Evolutionary conservation across 352 stramenopile genomes (phyloP), one percentile per base, ranked within the genome.

Genomic region (Elongisporangium senticosum): DNA sequence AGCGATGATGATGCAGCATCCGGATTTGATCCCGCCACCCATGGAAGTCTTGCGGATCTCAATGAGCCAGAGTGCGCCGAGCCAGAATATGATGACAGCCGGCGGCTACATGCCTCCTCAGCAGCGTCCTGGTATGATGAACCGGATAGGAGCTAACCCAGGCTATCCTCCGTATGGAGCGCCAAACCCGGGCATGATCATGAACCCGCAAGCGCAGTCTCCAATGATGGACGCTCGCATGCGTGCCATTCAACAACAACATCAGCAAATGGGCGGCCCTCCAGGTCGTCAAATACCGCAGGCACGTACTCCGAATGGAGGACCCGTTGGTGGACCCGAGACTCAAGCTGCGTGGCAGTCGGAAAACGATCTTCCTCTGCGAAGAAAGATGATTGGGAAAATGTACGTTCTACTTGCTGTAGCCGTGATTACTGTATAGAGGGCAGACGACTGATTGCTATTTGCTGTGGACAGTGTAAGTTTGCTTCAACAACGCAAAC

Each of bases 401-500:
- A 98, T 98, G 81, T 89, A 76, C 64, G 75, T 79, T 11, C 3
- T 4, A n/a, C 20, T 15, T 28, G 3, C 8, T 40, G 15, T 28
- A 59, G 22, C 39, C 21, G 20, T 33, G n/a, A 0, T 20, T 40
- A 39, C 14, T 28, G 10, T 19, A 22, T 23, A 33, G 15, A 3
- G 3, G 15, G 48, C 17, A 56, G 22, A 26, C 56, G 4, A 55
- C 53, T 59, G 5, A 59, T 49, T 55, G 49, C 40, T 58, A 53
- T 64, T 39, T 19, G 43, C 1, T 62, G 24, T 43, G 33, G 11
- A 17, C 57, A 89, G 79, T 72, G 95, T 98, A 53, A 97, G 96
- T 71, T 75, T 99, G 54, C 73, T 99, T 49, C 89, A 98, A 69
- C 89, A 98, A 64, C 84, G 97, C 22, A 98, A 98, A 55, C 96